phyloP scores from a whole-genome alignment of 2,329 filamentous ascomycete species.

The Tolypocladium pustulatum region DNA sequence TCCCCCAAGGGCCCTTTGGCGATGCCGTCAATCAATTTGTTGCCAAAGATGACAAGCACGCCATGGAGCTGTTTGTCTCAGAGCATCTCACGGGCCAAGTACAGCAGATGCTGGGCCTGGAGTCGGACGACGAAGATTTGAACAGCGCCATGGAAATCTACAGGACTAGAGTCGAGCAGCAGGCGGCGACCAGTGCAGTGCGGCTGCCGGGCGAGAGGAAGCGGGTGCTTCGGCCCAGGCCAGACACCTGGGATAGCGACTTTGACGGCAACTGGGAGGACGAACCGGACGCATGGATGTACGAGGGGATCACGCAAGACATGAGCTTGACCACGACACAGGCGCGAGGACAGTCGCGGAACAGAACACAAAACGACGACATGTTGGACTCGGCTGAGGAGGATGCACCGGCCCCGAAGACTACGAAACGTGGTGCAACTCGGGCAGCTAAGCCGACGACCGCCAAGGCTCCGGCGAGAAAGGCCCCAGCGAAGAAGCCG shows the following conservation, averaged over 20 bases:
- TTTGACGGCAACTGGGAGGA: constrained; percentile 80
- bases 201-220: constrained; percentile 22
- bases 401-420: constrained; percentile 18
- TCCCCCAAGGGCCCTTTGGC: constrained; percentile 85
- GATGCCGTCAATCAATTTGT: constrained; percentile 91
- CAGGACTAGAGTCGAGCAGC: constrained; percentile 57
- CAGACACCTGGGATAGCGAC: constrained; percentile 80
- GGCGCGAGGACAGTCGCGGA: constrained; percentile 4
- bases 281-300: constrained; percentile 49
- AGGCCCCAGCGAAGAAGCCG: constrained; percentile 34
- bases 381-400: constrained; percentile 17
- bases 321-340: constrained; percentile 5
- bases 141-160: constrained; percentile 65
- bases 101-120: constrained; percentile 55
- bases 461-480: constrained; percentile 24
- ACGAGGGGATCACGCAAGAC: constrained; percentile 15
- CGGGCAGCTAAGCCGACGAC: constrained; percentile 18
- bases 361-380: constrained; percentile 13
- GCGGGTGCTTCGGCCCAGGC: constrained; percentile 57
- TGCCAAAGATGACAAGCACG: constrained; percentile 88
- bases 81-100: constrained; percentile 63
- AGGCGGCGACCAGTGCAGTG: constrained; percentile 52
- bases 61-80: constrained; percentile 71
- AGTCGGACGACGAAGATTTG: constrained; percentile 56
- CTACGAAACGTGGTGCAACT: constrained; percentile 17